Evolutionary conservation across 2,329 filamentous ascomycete genomes (phyloP), one percentile per base, ranked within the genome.

Genomic region (Colletotrichum cuscutae): DNA sequence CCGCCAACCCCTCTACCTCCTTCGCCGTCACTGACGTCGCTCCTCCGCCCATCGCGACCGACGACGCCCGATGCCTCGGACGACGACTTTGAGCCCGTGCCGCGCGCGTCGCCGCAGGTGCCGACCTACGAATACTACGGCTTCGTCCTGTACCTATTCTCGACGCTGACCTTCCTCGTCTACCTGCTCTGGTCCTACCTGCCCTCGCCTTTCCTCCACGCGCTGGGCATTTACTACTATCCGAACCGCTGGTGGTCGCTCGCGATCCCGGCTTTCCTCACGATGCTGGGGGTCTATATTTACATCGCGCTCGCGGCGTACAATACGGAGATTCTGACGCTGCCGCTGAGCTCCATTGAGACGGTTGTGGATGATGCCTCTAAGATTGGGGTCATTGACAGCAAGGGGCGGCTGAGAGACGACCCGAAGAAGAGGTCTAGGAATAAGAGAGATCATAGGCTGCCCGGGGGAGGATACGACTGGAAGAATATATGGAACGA

Each of bases 51-150:
- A 3, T 97, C 95, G 30, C 90, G 95, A n/a, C 96, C 95, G 1
- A 97, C 94, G 1, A 98, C 96, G 0, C 96, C 97, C 15, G 95
- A 98, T 80, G 94, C 92, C 52, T 97, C 94, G 0, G 95, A 97
- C 83, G 93, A 95, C 76, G 96, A 98, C 77, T 89, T 93, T 49
- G 88, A 91, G 77, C 92, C 89, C 2, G 90, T 98, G 22, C 94
- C 95, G 6, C 93, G 95, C 68, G 95, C 95, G 1, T 93, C 93
- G 66, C 97, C 97, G 1, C 95, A 97, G 80, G 95, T 99, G 2
- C 97, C 97, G n/a, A 99, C 97, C 0, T 98, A 99, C 85, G 97
- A 99, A 81, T 99, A 98, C 89, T 98, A 98, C 82, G 97, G 97
- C 81, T 99, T 99, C 84, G 96, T 97, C 66, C 89, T 99, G 62